Evolutionary conservation across 306 rosid genomes (phyloP).

Genomic region (Cyamopsis tetragonoloba): DNA sequence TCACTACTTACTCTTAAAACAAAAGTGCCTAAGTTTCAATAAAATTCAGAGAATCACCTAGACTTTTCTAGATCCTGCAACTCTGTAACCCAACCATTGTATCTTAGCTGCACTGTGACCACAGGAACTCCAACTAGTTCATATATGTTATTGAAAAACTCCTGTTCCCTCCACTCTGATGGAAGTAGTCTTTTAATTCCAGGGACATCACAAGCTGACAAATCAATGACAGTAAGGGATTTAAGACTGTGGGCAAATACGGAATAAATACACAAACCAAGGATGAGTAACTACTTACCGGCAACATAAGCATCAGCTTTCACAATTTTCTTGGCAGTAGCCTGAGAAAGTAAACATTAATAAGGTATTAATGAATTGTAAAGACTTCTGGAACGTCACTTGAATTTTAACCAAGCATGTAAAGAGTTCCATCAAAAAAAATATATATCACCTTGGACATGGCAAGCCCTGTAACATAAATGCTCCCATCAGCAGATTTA

Average conservation of each 20-base stretch:
- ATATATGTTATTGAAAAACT: conserved; percentile 78
- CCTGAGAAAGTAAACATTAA: conserved; percentile 43
- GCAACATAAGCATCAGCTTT: conserved; percentile 96
- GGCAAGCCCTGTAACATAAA: conserved; percentile 65
- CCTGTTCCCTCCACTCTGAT: conserved; percentile 69
- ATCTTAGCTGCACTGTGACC: conserved; percentile 98
- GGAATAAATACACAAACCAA: neutral
- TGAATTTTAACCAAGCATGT: conserved; percentile 22
- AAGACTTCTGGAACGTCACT: conserved; percentile 13
- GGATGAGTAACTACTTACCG: conserved; percentile 51
- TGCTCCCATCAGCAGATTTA: conserved; percentile 65
- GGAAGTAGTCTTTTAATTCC: conserved; percentile 94
- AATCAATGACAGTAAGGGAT: conserved; percentile 26
- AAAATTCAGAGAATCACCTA: conserved; percentile 51
- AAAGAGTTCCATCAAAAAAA: neutral
- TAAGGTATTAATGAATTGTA: conserved; percentile 7
- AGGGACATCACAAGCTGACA: conserved; percentile 96
- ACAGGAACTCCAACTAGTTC: conserved; percentile 95
- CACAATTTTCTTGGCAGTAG: conserved; percentile 75
- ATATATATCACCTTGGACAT: conserved; percentile 66
- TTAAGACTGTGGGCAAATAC: conserved; percentile 7
- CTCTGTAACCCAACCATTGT: conserved; percentile 97
- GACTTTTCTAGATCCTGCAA: conserved; percentile 90
- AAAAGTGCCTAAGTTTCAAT: conserved; percentile 5
- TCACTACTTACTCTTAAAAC: neutral